phyloP scores from a whole-genome alignment of 2,329 filamentous ascomycete species.

The Hypoxylon rubiginosum region DNA sequence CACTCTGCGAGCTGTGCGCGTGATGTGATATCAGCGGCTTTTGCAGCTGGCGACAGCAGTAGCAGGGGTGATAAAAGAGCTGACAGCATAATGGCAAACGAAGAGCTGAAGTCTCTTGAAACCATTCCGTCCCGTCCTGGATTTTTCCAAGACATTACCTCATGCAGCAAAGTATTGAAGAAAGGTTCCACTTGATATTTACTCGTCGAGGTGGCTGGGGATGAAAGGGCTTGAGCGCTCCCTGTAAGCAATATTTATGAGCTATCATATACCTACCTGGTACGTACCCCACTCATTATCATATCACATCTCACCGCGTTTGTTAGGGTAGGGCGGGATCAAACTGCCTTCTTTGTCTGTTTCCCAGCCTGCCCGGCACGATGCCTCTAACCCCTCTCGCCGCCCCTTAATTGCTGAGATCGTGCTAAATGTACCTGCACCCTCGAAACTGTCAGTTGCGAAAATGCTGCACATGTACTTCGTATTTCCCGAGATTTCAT shows the following conservation, averaged over 20 bases:
- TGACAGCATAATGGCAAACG: conserved; percentile 11
- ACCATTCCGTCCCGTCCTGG: neutral
- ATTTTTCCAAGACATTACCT: neutral
- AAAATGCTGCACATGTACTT: too few relatives aligned
- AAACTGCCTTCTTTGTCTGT: neutral
- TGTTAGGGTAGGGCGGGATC: neutral
- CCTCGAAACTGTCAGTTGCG: too few relatives aligned
- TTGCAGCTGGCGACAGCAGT: neutral
- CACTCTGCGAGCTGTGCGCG: conserved; percentile 14
- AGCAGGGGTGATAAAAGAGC: conserved; percentile 4
- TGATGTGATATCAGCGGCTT: conserved; percentile 3
- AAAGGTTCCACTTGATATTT: neutral
- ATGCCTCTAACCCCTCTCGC: neutral
- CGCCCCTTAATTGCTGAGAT: too few relatives aligned
- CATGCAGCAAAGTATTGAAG: neutral
- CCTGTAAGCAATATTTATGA: neutral
- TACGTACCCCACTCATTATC: neutral
- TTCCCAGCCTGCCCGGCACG: neutral
- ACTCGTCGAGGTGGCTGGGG: neutral
- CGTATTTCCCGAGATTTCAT: neutral
- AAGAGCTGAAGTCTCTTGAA: neutral
- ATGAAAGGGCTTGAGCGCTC: neutral
- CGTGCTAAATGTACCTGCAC: too few relatives aligned
- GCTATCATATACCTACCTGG: neutral
- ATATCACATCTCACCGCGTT: conserved; percentile 1